phyloP scores from a whole-genome alignment of 768 basidiomycete genomes.

The Auricularia cornea region DNA sequence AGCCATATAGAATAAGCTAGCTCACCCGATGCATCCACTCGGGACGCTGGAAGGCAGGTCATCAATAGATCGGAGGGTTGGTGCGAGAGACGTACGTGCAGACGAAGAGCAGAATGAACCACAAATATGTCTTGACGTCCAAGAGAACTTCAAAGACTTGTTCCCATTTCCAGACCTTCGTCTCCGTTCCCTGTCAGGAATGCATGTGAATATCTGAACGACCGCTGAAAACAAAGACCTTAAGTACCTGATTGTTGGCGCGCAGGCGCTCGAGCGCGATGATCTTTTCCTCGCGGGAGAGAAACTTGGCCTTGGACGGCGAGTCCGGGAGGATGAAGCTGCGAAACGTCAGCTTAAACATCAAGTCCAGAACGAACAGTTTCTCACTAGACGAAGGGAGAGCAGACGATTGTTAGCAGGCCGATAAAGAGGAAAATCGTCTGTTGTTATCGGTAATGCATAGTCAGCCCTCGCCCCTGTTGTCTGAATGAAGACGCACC shows the following conservation, averaged over 20 bases:
- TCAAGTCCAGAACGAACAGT: too few species aligned
- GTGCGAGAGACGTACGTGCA: conserved; percentile 29
- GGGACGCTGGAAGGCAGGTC: conserved; percentile 18
- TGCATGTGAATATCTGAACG: too few species aligned
- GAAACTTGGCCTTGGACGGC: conserved; percentile 33
- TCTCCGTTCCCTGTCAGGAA: conserved; percentile 35
- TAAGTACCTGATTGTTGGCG: conserved; percentile 32
- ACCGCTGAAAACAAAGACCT: too few species aligned
- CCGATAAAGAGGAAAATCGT: conserved; percentile 41
- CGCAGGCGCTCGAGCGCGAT: conserved; percentile 34
- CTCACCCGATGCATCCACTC: conserved; percentile 28
- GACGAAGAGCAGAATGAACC: conserved; percentile 33
- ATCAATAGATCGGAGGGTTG: too few species aligned
- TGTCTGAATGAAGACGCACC: too few species aligned
- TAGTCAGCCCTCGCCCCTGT: neutral
- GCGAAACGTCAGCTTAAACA: neutral
- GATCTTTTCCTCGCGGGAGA: conserved; percentile 33
- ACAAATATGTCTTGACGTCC: conserved; percentile 37
- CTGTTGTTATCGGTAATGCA: conserved; percentile 16
- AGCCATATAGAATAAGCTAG: too few species aligned
- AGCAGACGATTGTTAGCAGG: conserved; percentile 29
- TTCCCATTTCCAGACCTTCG: conserved; percentile 39
- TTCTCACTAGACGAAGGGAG: conserved; percentile 29
- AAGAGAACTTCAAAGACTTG: conserved; percentile 32
- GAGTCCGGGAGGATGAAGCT: conserved; percentile 38